Base-by-base conservation (phyloP, 257 asterid genomes). In the Ajuga chamaepitys region DNA sequence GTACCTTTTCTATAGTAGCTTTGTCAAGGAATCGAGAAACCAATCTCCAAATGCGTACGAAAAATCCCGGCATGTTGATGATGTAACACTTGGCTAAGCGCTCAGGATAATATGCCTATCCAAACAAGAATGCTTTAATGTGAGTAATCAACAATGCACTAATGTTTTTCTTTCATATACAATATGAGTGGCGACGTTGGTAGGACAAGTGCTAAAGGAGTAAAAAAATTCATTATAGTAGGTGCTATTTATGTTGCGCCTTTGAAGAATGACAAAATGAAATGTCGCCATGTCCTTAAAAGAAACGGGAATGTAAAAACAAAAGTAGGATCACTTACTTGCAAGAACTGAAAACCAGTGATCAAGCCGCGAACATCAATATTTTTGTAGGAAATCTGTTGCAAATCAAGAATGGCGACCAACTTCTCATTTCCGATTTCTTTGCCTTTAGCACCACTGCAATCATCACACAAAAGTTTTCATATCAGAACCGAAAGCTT, bases 281-380 rank as follows among this genome's bases (percentile, higher is more conserved):
- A 30, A 30, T 30, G 7, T 28, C 2, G 5, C 34, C 34, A 28
- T 5, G 34, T 28, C 4, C 2, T 2, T 5, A 5, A 28, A 28
- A 28, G 34, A 5, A 28, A 28, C 2, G 2, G 34, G 34, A 28
- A 28, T 28, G 34, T 10, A 5, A 26, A 44, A 34, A 68, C 34
- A 7, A 24, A 0, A 28, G 18, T 11, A 57, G 14, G 42, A 24
- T 0, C 1, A 61, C 74, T 68, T 64, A 90, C 97, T 87, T 90
- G 97, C 81, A 90, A 78, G 75, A 81, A 82, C 73, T 88, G 92
- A 67, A 88, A 86, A 44, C 88, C 87, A 5, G 84, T 84, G 70
- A 86, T 86, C 45, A 86, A 58, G 6, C 74, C 95, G 32, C 95
- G 92, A 54, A 82, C 74, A 66, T 86, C 95, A 7, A 86, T 34